Conservation (phyloP, 2,329 filamentous ascomycete genomes). For the Trichophyton verrucosum region DNA sequence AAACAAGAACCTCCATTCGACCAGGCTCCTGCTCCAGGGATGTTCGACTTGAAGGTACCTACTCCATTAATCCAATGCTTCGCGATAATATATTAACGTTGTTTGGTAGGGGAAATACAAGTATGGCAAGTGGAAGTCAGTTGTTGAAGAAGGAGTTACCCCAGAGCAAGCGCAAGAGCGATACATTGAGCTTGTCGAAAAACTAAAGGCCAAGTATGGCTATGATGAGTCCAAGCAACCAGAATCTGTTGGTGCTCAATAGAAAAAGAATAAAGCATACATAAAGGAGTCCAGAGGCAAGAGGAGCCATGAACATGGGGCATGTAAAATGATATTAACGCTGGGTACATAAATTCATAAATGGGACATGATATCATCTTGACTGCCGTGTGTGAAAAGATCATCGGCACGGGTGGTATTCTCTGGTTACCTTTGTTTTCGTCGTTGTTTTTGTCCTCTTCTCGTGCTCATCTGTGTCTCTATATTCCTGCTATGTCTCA, state of each 20-base stretch:
- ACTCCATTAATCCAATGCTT: neutral
- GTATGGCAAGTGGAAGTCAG: constrained; percentile 62
- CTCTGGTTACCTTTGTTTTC: neutral
- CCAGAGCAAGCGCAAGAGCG: constrained; percentile 57
- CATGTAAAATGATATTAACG: neutral
- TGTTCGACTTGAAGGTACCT: constrained; percentile 30
- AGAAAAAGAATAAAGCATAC: constrained; percentile 1
- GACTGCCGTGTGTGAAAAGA: neutral
- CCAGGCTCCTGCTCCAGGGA: constrained; percentile 22
- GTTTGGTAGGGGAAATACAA: constrained; percentile 61
- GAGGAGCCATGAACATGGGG: neutral
- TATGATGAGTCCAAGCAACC: constrained; percentile 15
- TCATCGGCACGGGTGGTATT: neutral
- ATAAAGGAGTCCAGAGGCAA: neutral
- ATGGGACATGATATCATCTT: constrained; percentile 2
- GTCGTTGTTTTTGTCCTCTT: neutral
- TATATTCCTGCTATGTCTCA: neutral
- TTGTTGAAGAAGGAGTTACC: constrained; percentile 51
- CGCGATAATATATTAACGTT: neutral
- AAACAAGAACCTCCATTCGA: constrained; percentile 21
- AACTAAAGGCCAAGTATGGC: constrained; percentile 57
- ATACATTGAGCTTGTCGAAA: constrained; percentile 62
- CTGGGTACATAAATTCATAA: constrained; percentile 2
- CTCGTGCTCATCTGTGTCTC: neutral
- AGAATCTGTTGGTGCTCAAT: constrained; percentile 14